A percentile compares a stretch with the other conserved stretches of the same genome.
Evolutionary conservation across 371 early-diverging fungal species (phyloP).

Genomic region (Umbelopsis sp.): DNA sequence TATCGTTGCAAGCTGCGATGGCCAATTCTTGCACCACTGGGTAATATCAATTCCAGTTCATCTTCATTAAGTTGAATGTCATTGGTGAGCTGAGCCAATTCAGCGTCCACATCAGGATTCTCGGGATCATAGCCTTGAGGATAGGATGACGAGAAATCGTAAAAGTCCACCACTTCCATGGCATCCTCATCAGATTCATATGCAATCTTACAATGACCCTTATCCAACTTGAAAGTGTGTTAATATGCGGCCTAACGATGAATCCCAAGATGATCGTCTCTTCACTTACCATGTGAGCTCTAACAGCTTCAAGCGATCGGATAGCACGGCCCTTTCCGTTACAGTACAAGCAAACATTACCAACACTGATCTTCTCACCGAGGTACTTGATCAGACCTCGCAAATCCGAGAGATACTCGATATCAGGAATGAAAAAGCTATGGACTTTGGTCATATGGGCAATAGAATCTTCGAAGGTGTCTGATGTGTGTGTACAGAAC

Average conservation of each 20-base stretch:
- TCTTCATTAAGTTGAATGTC: conserved; percentile 62
- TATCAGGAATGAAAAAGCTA: conserved; percentile 95
- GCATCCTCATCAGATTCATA: conserved; percentile 91
- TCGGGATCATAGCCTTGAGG: conserved; percentile 50
- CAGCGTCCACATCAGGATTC: conserved; percentile 62
- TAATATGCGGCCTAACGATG: neutral
- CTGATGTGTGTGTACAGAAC: conserved; percentile 72
- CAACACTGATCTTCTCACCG: conserved; percentile 90
- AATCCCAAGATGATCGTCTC: neutral
- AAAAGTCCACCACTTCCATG: conserved; percentile 85
- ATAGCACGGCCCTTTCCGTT: conserved; percentile 88
- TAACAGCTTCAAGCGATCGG: conserved; percentile 85
- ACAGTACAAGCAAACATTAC: conserved; percentile 92
- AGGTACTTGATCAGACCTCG: conserved; percentile 88
- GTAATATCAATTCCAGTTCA: conserved; percentile 83
- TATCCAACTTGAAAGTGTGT: conserved; percentile 59
- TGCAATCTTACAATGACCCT: conserved; percentile 94
- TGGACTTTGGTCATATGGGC: conserved; percentile 92
- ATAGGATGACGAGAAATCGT: conserved; percentile 75
- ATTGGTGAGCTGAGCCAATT: conserved; percentile 37
- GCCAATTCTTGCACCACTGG: conserved; percentile 82
- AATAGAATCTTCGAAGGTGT: conserved; percentile 77
- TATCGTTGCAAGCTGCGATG: conserved; percentile 82
- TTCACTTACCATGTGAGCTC: conserved; percentile 86
- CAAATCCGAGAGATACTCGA: conserved; percentile 87